phyloP scores from a whole-genome alignment of 1,139 yeast genomes.

The Pichia sp. region DNA sequence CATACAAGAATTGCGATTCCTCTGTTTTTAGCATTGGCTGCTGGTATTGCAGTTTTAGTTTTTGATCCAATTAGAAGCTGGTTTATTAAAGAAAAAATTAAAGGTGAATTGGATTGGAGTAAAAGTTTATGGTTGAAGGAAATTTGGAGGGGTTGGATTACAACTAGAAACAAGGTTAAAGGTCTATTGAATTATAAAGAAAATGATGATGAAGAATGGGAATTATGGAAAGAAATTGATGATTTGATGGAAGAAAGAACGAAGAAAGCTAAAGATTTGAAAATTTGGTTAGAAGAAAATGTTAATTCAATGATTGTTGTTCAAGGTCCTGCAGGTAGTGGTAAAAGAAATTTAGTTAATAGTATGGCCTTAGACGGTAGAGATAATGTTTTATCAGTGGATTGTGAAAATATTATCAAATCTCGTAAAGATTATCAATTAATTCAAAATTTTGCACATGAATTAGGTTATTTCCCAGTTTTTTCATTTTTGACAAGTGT shows the following conservation, averaged over 20 bases:
- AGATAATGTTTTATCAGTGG: slow-evolving; percentile 58
- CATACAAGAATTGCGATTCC: slow-evolving; percentile 84
- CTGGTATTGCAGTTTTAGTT: slow-evolving; percentile 75
- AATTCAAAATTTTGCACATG: slow-evolving; percentile 61
- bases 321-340: slow-evolving; percentile 92
- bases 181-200: slow-evolving; percentile 32
- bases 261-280: slow-evolving; percentile 61
- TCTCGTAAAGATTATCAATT: slow-evolving; percentile 69
- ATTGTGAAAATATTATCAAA: slow-evolving; percentile 71
- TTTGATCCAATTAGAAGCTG: slow-evolving; percentile 91
- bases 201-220: slow-evolving; percentile 27
- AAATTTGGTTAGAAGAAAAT: slow-evolving; percentile 77
- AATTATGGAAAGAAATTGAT: slow-evolving; percentile 27
- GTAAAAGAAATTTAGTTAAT: slow-evolving; percentile 75
- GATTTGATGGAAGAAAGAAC: slow-evolving; percentile 67
- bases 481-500: slow-evolving; percentile 88
- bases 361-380: slow-evolving; percentile 58
- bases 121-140: slow-evolving; percentile 21
- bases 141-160: slow-evolving; percentile 31
- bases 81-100: slow-evolving; percentile 68
- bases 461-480: slow-evolving; percentile 86
- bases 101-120: slow-evolving; percentile 41
- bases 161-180: slow-evolving; percentile 36
- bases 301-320: slow-evolving; percentile 81
- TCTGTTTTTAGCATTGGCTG: slow-evolving; percentile 50